These are phyloP conservation scores for Blastocladiella emersonii DNA, from an alignment of 371 early-diverging fungal genomes.

Conservation along the genomic window DNA sequence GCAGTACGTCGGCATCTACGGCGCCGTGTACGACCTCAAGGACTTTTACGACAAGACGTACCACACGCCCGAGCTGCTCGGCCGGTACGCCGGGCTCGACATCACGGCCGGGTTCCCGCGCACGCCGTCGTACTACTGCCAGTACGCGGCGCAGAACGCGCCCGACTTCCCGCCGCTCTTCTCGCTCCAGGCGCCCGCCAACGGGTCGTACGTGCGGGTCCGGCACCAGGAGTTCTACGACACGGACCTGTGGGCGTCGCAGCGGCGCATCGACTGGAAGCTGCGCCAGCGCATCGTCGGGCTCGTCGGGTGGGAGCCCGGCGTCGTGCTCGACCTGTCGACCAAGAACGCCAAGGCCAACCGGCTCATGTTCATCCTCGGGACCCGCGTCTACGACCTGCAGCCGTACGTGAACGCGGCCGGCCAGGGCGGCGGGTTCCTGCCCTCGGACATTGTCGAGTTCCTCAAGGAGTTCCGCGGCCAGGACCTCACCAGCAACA, in stretches of 20 bases:
- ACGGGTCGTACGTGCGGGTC: background rate
- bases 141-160: background rate
- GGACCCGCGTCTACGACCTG: constrained; percentile 5
- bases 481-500: background rate
- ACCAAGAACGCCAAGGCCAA: background rate
- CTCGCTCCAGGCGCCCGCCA: background rate
- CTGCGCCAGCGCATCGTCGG: background rate
- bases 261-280: background rate
- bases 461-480: background rate
- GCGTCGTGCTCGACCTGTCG: background rate
- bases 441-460: background rate
- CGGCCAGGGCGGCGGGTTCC: background rate
- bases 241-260: background rate
- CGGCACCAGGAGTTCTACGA: constrained; percentile 1
- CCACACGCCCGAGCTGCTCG: background rate
- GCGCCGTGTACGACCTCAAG: constrained; percentile 4
- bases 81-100: constrained; percentile 1
- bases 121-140: constrained; percentile 3
- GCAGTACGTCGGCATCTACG: constrained; percentile 3
- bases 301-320: constrained; percentile 5
- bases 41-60: background rate
- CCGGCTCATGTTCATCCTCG: constrained; percentile 2
- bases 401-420: background rate
- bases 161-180: background rate
- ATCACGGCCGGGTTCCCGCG: constrained; percentile 8